Percentiles rank a stretch among this genome's conserved stretches.
Evolutionary conservation across 257 asterid species (phyloP).

Genomic region (Primulina tabacum): DNA sequence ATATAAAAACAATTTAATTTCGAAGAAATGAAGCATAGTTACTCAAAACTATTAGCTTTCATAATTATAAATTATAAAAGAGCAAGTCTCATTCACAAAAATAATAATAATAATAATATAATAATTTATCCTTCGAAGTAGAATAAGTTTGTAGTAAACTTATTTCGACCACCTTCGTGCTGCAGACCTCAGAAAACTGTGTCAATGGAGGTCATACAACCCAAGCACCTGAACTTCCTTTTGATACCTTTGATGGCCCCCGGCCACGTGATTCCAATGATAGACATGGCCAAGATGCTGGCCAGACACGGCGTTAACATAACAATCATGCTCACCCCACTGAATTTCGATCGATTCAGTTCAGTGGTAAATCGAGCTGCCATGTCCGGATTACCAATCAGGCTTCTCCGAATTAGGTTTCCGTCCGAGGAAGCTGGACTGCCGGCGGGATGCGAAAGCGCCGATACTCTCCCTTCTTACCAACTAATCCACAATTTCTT

Average conservation of each 20-base stretch:
- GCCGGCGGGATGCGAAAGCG: slow-evolving; percentile 52
- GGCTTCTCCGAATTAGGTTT: slow-evolving; percentile 32
- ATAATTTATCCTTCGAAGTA: too few species aligned
- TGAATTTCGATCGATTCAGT: slow-evolving; percentile 32
- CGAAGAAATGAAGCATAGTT: too few species aligned
- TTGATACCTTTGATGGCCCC: slow-evolving; percentile 69
- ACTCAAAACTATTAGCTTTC: too few species aligned
- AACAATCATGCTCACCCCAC: slow-evolving; percentile 50
- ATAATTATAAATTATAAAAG: too few species aligned
- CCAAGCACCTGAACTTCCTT: slow-evolving; percentile 32
- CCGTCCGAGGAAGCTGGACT: slow-evolving; percentile 48
- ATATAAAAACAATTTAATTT: too few species aligned
- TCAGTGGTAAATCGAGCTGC: slow-evolving; percentile 29
- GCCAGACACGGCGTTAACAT: slow-evolving; percentile 51
- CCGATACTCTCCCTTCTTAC: slow-evolving; percentile 42
- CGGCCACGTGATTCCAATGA: slow-evolving; percentile 79
- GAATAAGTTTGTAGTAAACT: too few species aligned
- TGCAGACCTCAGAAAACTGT: too few species aligned
- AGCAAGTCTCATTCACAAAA: too few species aligned
- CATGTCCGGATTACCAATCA: slow-evolving; percentile 36
- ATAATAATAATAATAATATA: too few species aligned
- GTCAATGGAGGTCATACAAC: too few species aligned
- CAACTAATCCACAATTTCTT: slow-evolving; percentile 30
- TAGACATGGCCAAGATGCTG: slow-evolving; percentile 64
- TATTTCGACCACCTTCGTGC: too few species aligned